Evolutionary conservation across 1,284 basidiomycete species (phyloP), one percentile per base, ranked within the genome.

Genomic region (Puccinia brachypodii): DNA sequence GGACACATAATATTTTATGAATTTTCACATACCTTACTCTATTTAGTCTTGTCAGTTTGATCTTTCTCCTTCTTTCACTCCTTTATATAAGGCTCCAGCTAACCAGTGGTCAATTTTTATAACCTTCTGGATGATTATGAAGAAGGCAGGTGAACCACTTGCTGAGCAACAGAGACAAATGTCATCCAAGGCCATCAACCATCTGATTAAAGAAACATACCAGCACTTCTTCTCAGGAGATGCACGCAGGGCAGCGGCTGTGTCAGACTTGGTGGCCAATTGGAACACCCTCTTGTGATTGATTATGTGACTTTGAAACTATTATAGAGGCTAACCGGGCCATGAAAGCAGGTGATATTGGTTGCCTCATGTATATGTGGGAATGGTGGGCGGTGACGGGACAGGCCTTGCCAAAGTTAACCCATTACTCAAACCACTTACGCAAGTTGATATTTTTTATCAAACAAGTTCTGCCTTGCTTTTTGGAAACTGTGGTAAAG

Each of bases 291-390:
- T 68, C 33, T 7, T 68, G n/a, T 33, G 33, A 68, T n/a, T n/a
- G n/a, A n/a, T 22, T 68, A 22, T 33, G 64, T 8, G 64, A 68
- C 28, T 68, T 68, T 68, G n/a, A n/a, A 25, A 68, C 64, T 8
- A 40, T 68, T 36, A 66, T 66, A 31, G 19, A 28, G 9, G n/a
- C n/a, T n/a, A n/a, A n/a, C n/a, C n/a, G n/a, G n/a, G n/a, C n/a
- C n/a, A n/a, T n/a, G n/a, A n/a, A n/a, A n/a, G 62, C 28, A 25
- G 62, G 22, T 66, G 62, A 66, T 66, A 22, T 33, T 25, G 62
- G 62, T 6, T 38, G 62, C 28, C 33, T 66, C n/a, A 74, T 74
- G 3, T 40, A 36, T 25, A 56, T 73, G 22, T 73, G 71, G 71
- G 33, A 73, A 28, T 0, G 14, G 2, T 74, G 72, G 72, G 19